Evolutionary conservation across 2,329 filamentous ascomycete species (phyloP).

Genomic region (Trichoderma hamatum): DNA sequence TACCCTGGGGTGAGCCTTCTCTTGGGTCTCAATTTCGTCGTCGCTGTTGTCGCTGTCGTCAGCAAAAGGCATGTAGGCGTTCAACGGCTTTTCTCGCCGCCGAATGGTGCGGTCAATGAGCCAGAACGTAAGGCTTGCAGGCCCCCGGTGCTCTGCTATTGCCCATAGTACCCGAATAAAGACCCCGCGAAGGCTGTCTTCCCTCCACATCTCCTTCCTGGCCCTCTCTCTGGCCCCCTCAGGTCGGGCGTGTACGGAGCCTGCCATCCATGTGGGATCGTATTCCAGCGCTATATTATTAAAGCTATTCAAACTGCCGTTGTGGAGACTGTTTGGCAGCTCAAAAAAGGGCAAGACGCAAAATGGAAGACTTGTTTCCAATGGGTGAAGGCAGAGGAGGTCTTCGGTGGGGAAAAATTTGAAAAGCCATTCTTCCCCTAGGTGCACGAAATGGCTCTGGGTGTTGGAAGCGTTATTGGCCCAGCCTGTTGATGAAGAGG

Average conservation of each 20-base stretch:
- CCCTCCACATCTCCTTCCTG: not conserved
- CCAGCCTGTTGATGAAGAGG: not conserved
- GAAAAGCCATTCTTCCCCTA: not conserved
- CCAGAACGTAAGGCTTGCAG: not conserved
- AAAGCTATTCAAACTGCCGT: not conserved
- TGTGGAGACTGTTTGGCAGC: not conserved
- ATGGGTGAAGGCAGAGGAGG: not conserved
- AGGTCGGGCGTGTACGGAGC: not conserved
- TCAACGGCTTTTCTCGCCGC: not conserved
- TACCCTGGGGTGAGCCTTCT: not conserved
- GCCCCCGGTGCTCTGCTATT: not conserved
- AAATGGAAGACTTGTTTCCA: not conserved
- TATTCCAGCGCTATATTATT: constrained; percentile 4
- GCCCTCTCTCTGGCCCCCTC: not conserved
- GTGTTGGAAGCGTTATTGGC: not conserved
- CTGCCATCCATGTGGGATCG: not conserved
- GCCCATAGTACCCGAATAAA: constrained; percentile 7
- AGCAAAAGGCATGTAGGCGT: not conserved
- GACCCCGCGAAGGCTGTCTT: not conserved
- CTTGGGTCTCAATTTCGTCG: not conserved
- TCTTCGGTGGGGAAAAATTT: not conserved
- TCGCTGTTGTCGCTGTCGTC: not conserved
- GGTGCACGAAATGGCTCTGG: not conserved
- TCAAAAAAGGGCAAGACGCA: not conserved
- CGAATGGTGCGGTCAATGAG: constrained; percentile 1